Percentiles rank a stretch among this genome's conserved stretches.
phyloP scores from a whole-genome alignment of 495 filamentous ascomycete genomes.

The Neurospora discreta region DNA sequence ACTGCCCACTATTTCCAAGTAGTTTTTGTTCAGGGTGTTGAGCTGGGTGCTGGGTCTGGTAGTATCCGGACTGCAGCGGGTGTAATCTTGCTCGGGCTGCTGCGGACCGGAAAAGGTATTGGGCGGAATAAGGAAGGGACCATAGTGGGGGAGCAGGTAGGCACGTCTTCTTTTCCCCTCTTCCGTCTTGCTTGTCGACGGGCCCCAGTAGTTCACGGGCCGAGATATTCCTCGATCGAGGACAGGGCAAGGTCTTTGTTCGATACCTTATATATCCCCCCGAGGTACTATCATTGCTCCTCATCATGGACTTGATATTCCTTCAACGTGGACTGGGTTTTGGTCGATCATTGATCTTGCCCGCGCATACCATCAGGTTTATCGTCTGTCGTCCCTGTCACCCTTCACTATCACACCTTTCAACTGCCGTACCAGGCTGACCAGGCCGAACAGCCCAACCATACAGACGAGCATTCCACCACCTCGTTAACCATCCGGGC shows the following conservation, averaged over 20 bases:
- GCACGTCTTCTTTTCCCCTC: not conserved
- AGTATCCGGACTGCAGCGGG: not conserved
- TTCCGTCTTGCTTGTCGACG: not conserved
- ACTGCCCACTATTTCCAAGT: not conserved
- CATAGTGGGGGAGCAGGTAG: not conserved
- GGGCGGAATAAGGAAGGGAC: too few species aligned
- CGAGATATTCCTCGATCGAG: not conserved
- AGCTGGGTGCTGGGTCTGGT: not conserved
- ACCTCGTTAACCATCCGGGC: not conserved
- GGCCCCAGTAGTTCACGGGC: not conserved
- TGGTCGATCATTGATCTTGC: not conserved
- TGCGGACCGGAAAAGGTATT: not conserved
- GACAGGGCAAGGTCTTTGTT: not conserved
- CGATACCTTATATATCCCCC: not conserved
- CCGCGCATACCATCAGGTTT: not conserved
- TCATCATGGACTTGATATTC: not conserved
- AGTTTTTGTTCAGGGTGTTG: not conserved
- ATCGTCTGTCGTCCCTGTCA: not conserved
- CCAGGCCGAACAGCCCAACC: not conserved
- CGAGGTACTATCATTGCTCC: not conserved
- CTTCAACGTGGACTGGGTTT: not conserved
- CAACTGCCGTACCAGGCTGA: not conserved
- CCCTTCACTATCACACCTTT: not conserved
- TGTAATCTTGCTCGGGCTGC: not conserved
- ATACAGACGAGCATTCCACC: not conserved